Percentiles rank a stretch among this genome's conserved stretches.
These are phyloP conservation scores for Kingdonia uniflora DNA, from an alignment of 164 flowering plant genomes.

Conservation along the genomic window DNA sequence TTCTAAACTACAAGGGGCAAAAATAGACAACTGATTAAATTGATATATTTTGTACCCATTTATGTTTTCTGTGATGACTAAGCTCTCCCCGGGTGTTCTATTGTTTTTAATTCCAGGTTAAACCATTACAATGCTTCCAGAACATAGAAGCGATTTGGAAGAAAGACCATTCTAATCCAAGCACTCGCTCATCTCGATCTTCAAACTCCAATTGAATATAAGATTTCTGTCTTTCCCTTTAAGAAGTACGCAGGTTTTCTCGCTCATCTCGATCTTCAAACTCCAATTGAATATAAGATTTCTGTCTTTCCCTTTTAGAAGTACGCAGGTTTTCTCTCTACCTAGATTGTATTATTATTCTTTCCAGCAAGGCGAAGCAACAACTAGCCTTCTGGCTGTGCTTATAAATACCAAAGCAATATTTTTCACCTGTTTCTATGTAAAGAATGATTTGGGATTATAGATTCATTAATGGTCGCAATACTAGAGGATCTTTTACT, in stretches of 20 bases:
- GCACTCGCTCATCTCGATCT: slow-evolving; percentile 45
- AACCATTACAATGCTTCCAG: slow-evolving; percentile 57
- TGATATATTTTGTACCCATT: background rate
- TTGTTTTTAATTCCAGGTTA: slow-evolving; percentile 31
- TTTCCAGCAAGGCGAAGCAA: background rate
- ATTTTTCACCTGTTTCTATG: too few species aligned
- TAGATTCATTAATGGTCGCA: too few species aligned
- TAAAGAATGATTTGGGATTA: too few species aligned
- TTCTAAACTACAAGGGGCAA: too few species aligned
- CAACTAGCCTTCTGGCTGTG: too few species aligned
- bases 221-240: background rate
- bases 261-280: slow-evolving; percentile 36
- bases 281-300: slow-evolving; percentile 5
- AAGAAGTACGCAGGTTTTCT: background rate
- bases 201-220: slow-evolving; percentile 11
- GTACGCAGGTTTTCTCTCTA: background rate
- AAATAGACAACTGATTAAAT: background rate
- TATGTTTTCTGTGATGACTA: background rate
- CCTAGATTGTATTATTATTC: background rate
- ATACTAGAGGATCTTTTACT: too few species aligned
- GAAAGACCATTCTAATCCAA: slow-evolving; percentile 35
- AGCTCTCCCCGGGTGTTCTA: background rate
- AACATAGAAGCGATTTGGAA: slow-evolving; percentile 45
- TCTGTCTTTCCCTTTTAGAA: background rate
- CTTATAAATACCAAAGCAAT: too few species aligned